A percentile compares a stretch with the other conserved stretches of the same genome.
These are phyloP conservation scores for Letharia columbiana DNA, from an alignment of 495 filamentous ascomycete genomes.

Conservation along the genomic window DNA sequence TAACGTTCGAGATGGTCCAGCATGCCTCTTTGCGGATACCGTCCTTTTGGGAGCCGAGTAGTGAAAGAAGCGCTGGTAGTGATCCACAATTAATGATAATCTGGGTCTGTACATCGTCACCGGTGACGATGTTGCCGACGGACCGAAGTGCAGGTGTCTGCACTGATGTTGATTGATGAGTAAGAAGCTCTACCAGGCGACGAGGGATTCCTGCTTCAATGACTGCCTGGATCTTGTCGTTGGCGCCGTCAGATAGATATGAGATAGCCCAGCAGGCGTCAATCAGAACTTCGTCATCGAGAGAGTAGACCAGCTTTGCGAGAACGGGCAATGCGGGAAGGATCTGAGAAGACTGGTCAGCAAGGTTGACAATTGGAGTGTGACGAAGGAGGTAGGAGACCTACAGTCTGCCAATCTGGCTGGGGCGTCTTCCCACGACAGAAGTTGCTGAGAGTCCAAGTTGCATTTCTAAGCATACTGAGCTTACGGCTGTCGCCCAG, in stretches of 20 bases:
- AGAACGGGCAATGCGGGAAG: conserved; percentile 92
- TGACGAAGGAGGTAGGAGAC: conserved; percentile 28
- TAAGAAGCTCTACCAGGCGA: conserved; percentile 91
- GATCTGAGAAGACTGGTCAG: conserved; percentile 51
- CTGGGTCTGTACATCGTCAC: conserved; percentile 97
- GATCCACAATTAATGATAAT: conserved; percentile 99
- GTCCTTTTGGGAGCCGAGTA: conserved; percentile 93
- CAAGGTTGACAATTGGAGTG: conserved; percentile 8
- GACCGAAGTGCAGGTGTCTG: conserved; percentile 96
- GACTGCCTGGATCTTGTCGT: conserved; percentile 99
- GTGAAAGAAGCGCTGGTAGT: conserved; percentile 79
- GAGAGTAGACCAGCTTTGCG: conserved; percentile 92
- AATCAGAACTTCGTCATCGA: conserved; percentile 97
- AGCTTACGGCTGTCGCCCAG: conserved; percentile 97
- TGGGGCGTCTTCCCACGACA: conserved; percentile 99
- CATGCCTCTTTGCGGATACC: conserved; percentile 99
- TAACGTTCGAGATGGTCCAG: conserved; percentile 99
- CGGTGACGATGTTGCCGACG: conserved; percentile 98
- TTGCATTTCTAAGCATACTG: conserved; percentile 97
- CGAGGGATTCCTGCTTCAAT: conserved; percentile 98
- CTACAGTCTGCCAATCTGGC: conserved; percentile 92
- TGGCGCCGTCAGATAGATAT: conserved; percentile 96
- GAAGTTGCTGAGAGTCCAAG: conserved; percentile 99
- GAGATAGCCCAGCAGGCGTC: conserved; percentile 99
- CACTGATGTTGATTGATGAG: conserved; percentile 98